phyloP scores from a whole-genome alignment of 257 asterid genomes.

The Solanum corneliomulleri region DNA sequence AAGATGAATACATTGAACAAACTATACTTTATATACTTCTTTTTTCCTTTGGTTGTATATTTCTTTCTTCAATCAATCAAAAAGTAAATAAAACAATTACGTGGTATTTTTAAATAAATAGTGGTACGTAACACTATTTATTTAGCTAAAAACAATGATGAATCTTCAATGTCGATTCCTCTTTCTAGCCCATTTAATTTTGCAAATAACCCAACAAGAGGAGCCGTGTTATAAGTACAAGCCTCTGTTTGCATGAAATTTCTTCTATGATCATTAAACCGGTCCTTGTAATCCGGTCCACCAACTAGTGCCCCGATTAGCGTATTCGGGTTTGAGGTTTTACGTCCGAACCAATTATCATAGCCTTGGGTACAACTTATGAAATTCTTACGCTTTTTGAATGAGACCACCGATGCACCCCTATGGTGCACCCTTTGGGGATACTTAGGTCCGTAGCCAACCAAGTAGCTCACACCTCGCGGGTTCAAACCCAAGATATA shows the following conservation, averaged over 20 bases:
- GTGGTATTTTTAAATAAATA: neutral
- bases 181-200: slow-evolving; percentile 13
- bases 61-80: neutral
- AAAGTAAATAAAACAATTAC: neutral
- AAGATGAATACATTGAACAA: neutral
- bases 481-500: slow-evolving; percentile 79
- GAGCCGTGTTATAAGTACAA: slow-evolving; percentile 78
- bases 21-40: neutral
- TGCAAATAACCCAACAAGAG: slow-evolving; percentile 70
- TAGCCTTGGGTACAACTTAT: slow-evolving; percentile 85
- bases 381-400: slow-evolving; percentile 35
- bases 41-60: neutral
- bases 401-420: slow-evolving; percentile 60
- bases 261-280: slow-evolving; percentile 45
- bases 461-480: slow-evolving; percentile 58
- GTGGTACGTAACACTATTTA: neutral
- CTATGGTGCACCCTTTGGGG: slow-evolving; percentile 79
- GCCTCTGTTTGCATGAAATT: slow-evolving; percentile 85
- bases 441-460: slow-evolving; percentile 49
- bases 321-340: slow-evolving; percentile 47
- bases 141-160: neutral
- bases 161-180: neutral
- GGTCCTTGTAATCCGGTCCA: slow-evolving; percentile 58
- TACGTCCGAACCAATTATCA: slow-evolving; percentile 49
- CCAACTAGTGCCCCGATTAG: slow-evolving; percentile 72